A percentile compares a stretch with the other conserved stretches of the same genome.
These are phyloP conservation scores for Penicillium paxilli DNA, from an alignment of 495 filamentous ascomycete genomes.

Conservation along the genomic window DNA sequence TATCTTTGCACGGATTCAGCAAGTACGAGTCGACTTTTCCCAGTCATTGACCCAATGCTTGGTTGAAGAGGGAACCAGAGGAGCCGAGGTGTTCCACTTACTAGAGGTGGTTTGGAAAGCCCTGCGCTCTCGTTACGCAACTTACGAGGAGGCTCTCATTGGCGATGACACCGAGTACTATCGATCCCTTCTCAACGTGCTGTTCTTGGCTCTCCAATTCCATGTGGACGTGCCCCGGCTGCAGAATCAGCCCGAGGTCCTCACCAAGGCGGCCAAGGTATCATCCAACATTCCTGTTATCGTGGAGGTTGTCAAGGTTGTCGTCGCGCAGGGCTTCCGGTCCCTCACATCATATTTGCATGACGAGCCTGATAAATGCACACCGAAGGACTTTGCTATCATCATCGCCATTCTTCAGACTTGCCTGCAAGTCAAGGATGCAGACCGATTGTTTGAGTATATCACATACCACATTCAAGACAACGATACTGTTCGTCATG, in stretches of 20 bases:
- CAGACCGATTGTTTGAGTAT: constrained; percentile 51
- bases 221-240: constrained; percentile 32
- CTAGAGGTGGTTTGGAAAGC: constrained; percentile 67
- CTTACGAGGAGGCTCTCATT: constrained; percentile 62
- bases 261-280: constrained; percentile 37
- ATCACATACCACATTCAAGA: constrained; percentile 66
- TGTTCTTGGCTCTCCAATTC: constrained; percentile 79
- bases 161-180: constrained; percentile 70
- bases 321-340: constrained; percentile 81
- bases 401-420: constrained; percentile 88
- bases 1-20: constrained; percentile 70
- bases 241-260: not conserved
- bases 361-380: constrained; percentile 51
- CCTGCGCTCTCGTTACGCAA: constrained; percentile 59
- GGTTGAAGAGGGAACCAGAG: constrained; percentile 59
- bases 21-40: constrained; percentile 71
- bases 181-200: constrained; percentile 76
- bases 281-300: constrained; percentile 51
- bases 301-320: constrained; percentile 70
- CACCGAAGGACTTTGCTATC: constrained; percentile 75
- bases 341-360: constrained; percentile 76
- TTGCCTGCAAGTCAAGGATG: constrained; percentile 63
- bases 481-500: constrained; percentile 69
- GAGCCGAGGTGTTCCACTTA: constrained; percentile 60
- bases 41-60: constrained; percentile 76